Evolutionary conservation across 2,329 filamentous ascomycete genomes (phyloP).

Genomic region (Sporothrix inflata): DNA sequence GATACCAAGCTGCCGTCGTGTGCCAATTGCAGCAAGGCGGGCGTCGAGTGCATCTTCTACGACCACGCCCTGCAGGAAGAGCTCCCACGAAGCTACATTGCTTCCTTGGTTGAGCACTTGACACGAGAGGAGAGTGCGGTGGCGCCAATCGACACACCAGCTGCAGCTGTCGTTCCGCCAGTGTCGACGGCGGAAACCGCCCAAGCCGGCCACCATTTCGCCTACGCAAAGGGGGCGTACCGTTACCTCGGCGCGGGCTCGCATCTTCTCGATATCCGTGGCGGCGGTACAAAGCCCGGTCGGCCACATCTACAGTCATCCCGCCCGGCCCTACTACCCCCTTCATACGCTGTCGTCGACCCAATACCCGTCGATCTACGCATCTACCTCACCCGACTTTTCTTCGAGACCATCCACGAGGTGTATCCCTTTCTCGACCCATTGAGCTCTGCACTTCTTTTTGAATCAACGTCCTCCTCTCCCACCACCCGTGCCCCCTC

Average conservation of each 20-base stretch:
- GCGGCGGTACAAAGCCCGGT: background rate
- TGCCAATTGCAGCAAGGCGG: constrained; percentile 21
- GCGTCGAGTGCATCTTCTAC: constrained; percentile 26
- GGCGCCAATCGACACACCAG: background rate
- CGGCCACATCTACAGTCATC: background rate
- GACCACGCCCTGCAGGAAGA: constrained; percentile 26
- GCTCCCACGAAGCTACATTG: constrained; percentile 25
- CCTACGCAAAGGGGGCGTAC: constrained; percentile 20
- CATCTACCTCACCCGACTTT: background rate
- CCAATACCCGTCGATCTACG: background rate
- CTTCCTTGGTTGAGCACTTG: constrained; percentile 20
- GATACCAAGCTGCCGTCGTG: constrained; percentile 23
- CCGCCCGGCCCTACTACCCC: background rate
- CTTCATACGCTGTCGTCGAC: background rate
- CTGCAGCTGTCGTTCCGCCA: background rate
- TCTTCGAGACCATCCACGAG: constrained; percentile 17
- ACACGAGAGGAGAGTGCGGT: background rate
- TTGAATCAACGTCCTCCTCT: background rate
- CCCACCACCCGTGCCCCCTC: background rate
- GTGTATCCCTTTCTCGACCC: constrained; percentile 20
- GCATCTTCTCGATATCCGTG: background rate
- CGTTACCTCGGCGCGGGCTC: constrained; percentile 18
- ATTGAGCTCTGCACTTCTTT: background rate
- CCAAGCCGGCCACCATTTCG: background rate
- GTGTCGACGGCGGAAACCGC: background rate